A percentile compares a stretch with the other conserved stretches of the same genome.
phyloP scores from a whole-genome alignment of 768 basidiomycete genomes.

The Pleurotus salmoneostramineus region DNA sequence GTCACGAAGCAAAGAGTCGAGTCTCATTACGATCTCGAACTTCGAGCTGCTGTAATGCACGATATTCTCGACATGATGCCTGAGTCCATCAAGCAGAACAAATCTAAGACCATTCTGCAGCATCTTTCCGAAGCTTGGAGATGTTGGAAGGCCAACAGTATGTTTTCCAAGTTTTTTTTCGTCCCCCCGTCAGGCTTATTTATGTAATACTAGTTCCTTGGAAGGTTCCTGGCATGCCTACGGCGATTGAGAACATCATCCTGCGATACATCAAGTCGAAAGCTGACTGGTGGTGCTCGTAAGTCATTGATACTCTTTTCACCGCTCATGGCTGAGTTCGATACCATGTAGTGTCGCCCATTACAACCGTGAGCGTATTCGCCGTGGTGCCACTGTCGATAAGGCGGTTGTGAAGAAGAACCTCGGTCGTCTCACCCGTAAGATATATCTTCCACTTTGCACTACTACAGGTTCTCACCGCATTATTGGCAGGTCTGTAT shows the following conservation, averaged over 20 bases:
- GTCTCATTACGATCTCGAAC: slow-evolving; percentile 95
- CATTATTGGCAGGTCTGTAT: slow-evolving; percentile 58
- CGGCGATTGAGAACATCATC: slow-evolving; percentile 99
- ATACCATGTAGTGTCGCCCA: slow-evolving; percentile 70
- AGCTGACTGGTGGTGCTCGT: slow-evolving; percentile 98
- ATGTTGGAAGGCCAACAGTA: slow-evolving; percentile 93
- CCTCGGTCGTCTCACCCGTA: slow-evolving; percentile 92
- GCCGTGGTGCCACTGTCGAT: slow-evolving; percentile 94
- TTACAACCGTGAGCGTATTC: slow-evolving; percentile 96
- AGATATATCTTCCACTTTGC: neutral
- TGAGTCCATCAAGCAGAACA: slow-evolving; percentile 98
- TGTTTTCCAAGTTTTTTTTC: slow-evolving; percentile 16
- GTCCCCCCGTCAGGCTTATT: slow-evolving; percentile 5
- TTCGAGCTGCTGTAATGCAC: slow-evolving; percentile 99
- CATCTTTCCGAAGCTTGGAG: slow-evolving; percentile 98
- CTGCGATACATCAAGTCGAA: slow-evolving; percentile 99
- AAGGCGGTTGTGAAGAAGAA: slow-evolving; percentile 99
- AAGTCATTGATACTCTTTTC: slow-evolving; percentile 22
- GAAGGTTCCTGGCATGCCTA: slow-evolving; percentile 99
- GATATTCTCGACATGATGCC: slow-evolving; percentile 99
- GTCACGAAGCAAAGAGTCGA: slow-evolving; percentile 99
- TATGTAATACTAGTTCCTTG: slow-evolving; percentile 67
- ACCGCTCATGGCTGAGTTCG: neutral
- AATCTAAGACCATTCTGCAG: slow-evolving; percentile 98
- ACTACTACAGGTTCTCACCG: neutral